Evolutionary conservation across 192 early-diverging fungal species (phyloP).

Genomic region (Coemansia asiatica): DNA sequence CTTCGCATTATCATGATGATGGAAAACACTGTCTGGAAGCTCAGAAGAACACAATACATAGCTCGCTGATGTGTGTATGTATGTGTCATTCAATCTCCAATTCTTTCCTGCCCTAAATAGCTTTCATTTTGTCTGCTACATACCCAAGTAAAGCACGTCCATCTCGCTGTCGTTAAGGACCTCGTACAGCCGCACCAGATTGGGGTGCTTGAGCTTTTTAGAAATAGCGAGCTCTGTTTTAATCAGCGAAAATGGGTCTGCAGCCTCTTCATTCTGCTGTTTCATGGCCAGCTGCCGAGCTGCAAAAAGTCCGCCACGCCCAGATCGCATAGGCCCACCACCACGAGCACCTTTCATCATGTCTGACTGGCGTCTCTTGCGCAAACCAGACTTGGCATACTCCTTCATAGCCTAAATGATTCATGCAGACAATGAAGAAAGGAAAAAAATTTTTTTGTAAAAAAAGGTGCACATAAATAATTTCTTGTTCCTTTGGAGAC

Average conservation of each 20-base stretch:
- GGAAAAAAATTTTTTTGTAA: neutral
- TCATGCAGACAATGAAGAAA: neutral
- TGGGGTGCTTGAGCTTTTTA: slow-evolving; percentile 88
- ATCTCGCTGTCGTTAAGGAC: slow-evolving; percentile 88
- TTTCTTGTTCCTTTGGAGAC: neutral
- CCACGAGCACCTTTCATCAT: slow-evolving; percentile 23
- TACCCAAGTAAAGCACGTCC: slow-evolving; percentile 74
- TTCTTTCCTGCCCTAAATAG: too few species aligned
- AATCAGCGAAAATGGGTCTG: slow-evolving; percentile 83
- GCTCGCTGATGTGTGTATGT: too few species aligned
- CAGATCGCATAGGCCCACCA: slow-evolving; percentile 59
- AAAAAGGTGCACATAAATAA: too few species aligned
- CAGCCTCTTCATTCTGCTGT: slow-evolving; percentile 35
- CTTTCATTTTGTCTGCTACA: slow-evolving; percentile 4
- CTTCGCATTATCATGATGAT: neutral
- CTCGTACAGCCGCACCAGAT: slow-evolving; percentile 87
- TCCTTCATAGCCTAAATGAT: slow-evolving; percentile 96
- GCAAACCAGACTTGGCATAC: slow-evolving; percentile 83
- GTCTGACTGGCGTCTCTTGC: slow-evolving; percentile 66
- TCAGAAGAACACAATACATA: neutral
- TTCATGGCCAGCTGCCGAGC: slow-evolving; percentile 25
- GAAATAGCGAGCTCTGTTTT: slow-evolving; percentile 88
- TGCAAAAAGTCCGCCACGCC: slow-evolving; percentile 51
- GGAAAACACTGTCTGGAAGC: slow-evolving; percentile 20
- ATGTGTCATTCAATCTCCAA: too few species aligned